Percentiles rank a stretch among this genome's conserved stretches.
phyloP scores from a whole-genome alignment of 371 early-diverging fungal genomes.

The Nematocida sp. region DNA sequence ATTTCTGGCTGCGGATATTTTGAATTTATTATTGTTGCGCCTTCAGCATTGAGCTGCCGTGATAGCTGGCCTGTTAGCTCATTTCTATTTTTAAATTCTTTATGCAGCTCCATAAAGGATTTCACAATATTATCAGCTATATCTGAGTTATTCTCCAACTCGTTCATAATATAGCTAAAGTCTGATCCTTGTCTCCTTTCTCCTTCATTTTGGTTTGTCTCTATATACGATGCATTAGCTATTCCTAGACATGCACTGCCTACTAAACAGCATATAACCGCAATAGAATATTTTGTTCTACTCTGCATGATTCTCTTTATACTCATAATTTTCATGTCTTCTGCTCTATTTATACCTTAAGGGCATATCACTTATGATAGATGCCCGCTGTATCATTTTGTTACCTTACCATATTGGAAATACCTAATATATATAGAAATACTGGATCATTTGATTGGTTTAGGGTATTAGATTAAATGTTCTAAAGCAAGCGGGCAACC shows the following conservation, averaged over 20 bases:
- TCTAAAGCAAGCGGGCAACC: too few species aligned
- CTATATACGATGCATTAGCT: neutral
- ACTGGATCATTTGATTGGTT: neutral
- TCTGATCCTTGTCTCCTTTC: neutral
- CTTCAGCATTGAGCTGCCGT: neutral
- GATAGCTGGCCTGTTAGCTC: neutral
- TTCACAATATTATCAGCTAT: slow-evolving; percentile 1
- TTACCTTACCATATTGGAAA: neutral
- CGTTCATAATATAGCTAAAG: neutral
- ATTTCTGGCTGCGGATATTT: too few species aligned
- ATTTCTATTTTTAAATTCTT: neutral
- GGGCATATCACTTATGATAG: neutral
- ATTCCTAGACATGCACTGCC: neutral
- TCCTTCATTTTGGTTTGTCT: neutral
- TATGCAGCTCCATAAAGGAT: neutral
- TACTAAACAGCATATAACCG: neutral
- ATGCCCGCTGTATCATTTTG: neutral
- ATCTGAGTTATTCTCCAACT: neutral
- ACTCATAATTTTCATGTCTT: neutral
- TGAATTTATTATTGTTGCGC: neutral
- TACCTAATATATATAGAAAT: neutral
- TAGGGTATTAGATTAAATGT: too few species aligned
- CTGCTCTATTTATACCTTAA: neutral
- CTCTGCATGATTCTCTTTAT: neutral
- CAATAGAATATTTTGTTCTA: neutral